Percentiles rank a stretch among this genome's conserved stretches.
These are phyloP conservation scores for Monocercomonoides exilis DNA, from an alignment of 78 protist genomes.

Conservation along the genomic window DNA sequence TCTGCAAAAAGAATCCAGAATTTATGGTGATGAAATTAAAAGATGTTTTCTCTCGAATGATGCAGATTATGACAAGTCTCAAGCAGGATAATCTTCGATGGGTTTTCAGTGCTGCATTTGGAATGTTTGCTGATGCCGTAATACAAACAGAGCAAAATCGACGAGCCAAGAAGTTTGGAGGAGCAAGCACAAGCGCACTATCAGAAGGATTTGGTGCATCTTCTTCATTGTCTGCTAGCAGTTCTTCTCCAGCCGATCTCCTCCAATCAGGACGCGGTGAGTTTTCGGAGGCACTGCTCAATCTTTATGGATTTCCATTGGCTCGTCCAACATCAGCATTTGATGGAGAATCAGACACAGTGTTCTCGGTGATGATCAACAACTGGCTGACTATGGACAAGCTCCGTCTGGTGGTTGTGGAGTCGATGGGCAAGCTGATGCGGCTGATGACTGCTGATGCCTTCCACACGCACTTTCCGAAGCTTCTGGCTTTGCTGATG, in stretches of 20 bases:
- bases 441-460: not conserved
- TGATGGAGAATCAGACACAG: not conserved
- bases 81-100: slow-evolving; percentile 11
- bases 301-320: not conserved
- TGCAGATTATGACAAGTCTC: not conserved
- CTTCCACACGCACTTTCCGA: not conserved
- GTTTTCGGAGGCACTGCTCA: not conserved
- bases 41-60: not conserved
- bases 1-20: not conserved
- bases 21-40: not conserved
- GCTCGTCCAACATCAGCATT: not conserved
- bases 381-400: not conserved
- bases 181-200: not conserved
- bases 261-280: no score
- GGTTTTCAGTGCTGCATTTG: slow-evolving; percentile 1
- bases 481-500: not conserved
- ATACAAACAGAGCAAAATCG: not conserved
- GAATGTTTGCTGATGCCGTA: slow-evolving; percentile 4
- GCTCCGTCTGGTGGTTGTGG: not conserved
- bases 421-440: not conserved
- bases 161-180: not conserved
- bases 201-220: not conserved
- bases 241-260: no score
- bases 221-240: not conserved
- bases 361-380: not conserved